These are phyloP conservation scores for Xerocomus brunneocitrinus DNA, from an alignment of 768 basidiomycete species.

Conservation along the genomic window DNA sequence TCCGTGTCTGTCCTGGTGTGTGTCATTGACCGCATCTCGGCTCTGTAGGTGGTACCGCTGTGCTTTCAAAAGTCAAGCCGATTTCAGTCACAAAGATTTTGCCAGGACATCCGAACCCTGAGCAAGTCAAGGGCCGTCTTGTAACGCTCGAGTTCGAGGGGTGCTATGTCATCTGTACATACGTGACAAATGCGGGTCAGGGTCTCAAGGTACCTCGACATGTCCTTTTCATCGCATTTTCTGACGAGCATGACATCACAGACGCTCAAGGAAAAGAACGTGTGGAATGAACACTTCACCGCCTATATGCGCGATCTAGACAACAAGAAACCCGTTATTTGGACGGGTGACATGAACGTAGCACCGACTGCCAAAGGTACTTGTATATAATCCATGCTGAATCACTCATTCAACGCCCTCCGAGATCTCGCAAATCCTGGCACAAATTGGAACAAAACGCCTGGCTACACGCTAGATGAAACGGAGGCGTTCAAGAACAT, in stretches of 20 bases:
- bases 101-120: conserved; percentile 70
- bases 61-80: conserved; percentile 75
- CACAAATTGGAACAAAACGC: conserved; percentile 81
- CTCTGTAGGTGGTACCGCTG: conserved; percentile 69
- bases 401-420: neutral
- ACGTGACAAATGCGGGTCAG: conserved; percentile 80
- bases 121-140: conserved; percentile 67
- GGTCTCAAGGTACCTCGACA: conserved; percentile 55
- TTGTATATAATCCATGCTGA: neutral
- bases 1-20: neutral
- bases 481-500: conserved; percentile 70
- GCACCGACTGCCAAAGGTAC: conserved; percentile 64
- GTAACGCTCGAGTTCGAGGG: conserved; percentile 76
- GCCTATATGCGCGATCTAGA: conserved; percentile 68
- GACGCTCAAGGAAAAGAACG: conserved; percentile 72
- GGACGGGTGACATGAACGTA: conserved; percentile 86
- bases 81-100: conserved; percentile 58
- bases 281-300: conserved; percentile 78
- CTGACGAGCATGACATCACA: conserved; percentile 25
- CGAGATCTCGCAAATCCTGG: conserved; percentile 67
- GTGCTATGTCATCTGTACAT: conserved; percentile 70
- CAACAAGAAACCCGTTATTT: conserved; percentile 78
- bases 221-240: neutral
- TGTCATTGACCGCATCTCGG: conserved; percentile 1
- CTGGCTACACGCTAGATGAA: conserved; percentile 82